phyloP scores from a whole-genome alignment of 495 filamentous ascomycete genomes.

The Neurospora sp. region DNA sequence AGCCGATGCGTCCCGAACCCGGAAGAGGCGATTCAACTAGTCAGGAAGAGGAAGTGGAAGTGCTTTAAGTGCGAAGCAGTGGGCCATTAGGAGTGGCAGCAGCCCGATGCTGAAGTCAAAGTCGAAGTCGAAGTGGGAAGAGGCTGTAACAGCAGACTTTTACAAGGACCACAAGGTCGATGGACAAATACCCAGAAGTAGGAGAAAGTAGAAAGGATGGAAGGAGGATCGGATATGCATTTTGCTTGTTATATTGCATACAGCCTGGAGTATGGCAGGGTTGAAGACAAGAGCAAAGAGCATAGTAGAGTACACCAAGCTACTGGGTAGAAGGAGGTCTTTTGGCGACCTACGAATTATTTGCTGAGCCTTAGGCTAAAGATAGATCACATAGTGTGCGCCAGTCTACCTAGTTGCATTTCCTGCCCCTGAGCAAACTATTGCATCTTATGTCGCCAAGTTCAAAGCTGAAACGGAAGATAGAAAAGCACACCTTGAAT shows the following conservation, averaged over 20 bases:
- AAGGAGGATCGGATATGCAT: background rate
- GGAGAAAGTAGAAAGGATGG: background rate
- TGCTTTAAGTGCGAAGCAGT: conserved; percentile 8
- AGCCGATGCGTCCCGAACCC: conserved; percentile 13
- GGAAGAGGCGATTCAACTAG: conserved; percentile 2
- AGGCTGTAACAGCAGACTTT: background rate
- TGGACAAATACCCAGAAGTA: background rate
- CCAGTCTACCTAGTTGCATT: too few relatives aligned
- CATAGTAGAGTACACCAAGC: background rate
- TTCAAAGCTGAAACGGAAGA: too few relatives aligned
- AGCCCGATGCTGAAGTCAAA: background rate
- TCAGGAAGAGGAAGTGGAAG: conserved; percentile 8
- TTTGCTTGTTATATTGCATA: background rate
- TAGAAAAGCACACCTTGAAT: too few relatives aligned
- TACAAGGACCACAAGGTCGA: background rate
- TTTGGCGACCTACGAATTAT: background rate
- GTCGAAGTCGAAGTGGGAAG: background rate
- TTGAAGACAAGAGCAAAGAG: background rate
- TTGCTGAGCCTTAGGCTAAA: background rate
- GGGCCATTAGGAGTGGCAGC: background rate
- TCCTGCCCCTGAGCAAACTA: too few relatives aligned
- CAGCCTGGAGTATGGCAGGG: background rate
- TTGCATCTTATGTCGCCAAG: too few relatives aligned
- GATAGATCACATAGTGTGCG: background rate
- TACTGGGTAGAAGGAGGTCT: background rate